Evolutionary conservation across 2,329 filamentous ascomycete species (phyloP), one percentile per base, ranked within the genome.

Genomic region (Geosmithia putterillii): DNA sequence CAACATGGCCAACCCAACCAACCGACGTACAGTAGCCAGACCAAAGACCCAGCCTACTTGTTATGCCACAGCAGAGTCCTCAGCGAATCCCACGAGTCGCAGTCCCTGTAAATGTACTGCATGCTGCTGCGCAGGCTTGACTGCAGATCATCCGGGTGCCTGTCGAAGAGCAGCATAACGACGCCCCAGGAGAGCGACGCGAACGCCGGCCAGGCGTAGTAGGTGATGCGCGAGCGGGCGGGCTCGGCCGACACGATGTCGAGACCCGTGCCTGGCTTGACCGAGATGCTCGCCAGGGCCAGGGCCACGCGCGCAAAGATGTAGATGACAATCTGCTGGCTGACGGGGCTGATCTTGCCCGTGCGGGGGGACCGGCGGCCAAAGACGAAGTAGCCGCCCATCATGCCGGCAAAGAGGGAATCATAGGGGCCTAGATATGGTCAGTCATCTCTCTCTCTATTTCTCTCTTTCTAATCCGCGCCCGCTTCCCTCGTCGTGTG

Each of bases 321-420:
- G 69, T 98, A 98, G 54, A 96, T 86, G 61, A 95, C 88, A 59
- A 98, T 98, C 71, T 98, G 90, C 70, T 95, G 87, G 65, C 82
- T 94, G 48, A 95, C 83, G 50, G 79, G 83, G 47, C 82, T 84
- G 56, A 86, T 80, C 59, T 75, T 74, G 53, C 82, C 82, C 34
- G 65, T 68, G 47, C 84, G 81, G 54, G 60, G 63, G 37, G 72
- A 75, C 46, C 75, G 71, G 37, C 70, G 63, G 41, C 90, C 92
- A 60, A 98, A 98, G 49, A 96, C 86, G 48, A 86, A 66, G 71
- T 96, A 98, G 43, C 92, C 92, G 56, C 92, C 92, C 40, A 94
- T 59, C 7, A 95, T 68, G 7, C 92, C 92, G 10, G 87, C 85
- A 47, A 95, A 63, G 64, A 98, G 92, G 47, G 79, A 79, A 64